A percentile compares a stretch with the other conserved stretches of the same genome.
phyloP scores from a whole-genome alignment of 2,329 filamentous ascomycete species.

The Beauveria varroae region DNA sequence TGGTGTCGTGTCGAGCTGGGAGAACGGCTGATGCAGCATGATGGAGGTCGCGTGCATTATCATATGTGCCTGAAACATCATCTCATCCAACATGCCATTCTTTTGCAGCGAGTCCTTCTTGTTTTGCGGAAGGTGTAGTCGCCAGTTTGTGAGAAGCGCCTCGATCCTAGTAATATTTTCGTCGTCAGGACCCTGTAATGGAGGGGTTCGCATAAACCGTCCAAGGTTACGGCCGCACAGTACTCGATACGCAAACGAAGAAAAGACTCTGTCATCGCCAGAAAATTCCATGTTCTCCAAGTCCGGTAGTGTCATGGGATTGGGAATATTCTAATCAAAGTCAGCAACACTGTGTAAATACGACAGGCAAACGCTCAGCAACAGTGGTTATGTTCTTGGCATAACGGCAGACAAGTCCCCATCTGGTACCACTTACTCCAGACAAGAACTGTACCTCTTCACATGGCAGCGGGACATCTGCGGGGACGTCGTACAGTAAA shows the following conservation, averaged over 20 bases:
- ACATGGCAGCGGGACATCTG: conserved; percentile 69
- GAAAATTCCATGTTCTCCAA: conserved; percentile 72
- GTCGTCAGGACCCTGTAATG: conserved; percentile 45
- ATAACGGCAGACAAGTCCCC: not conserved
- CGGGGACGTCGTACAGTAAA: conserved; percentile 56
- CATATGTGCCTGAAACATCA: conserved; percentile 89
- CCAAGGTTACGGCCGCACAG: conserved; percentile 74
- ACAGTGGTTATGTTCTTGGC: too few relatives aligned
- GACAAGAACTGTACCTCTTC: conserved; percentile 67
- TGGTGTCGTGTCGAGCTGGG: conserved; percentile 60
- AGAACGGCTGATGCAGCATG: conserved; percentile 72
- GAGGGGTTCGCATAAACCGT: conserved; percentile 57
- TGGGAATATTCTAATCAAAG: conserved; percentile 42
- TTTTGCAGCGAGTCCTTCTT: conserved; percentile 64
- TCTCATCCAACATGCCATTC: conserved; percentile 71
- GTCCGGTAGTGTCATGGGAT: conserved; percentile 58
- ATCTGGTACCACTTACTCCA: conserved; percentile 38
- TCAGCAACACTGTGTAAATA: conserved; percentile 1
- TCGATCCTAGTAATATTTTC: conserved; percentile 45
- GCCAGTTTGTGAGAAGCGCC: conserved; percentile 61
- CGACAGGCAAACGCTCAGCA: not conserved
- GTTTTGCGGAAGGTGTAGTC: conserved; percentile 64
- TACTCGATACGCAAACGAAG: conserved; percentile 79
- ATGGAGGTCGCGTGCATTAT: conserved; percentile 61
- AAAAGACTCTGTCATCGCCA: conserved; percentile 63